Percentiles rank a stretch among this genome's conserved stretches.
Evolutionary conservation across 331 rosid species (phyloP).

Genomic region (Telfairia occidentalis): DNA sequence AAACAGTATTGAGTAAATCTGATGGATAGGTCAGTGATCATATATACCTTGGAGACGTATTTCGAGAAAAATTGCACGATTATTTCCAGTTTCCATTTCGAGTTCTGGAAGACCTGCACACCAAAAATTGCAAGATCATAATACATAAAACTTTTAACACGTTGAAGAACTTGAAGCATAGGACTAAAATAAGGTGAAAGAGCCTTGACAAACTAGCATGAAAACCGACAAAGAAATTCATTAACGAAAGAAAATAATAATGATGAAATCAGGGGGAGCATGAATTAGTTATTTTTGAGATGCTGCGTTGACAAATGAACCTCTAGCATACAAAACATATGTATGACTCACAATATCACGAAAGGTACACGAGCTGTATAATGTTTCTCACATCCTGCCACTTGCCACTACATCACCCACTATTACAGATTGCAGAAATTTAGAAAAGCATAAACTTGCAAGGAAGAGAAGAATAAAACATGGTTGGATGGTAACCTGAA

Average conservation of each 20-base stretch:
- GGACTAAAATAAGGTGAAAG: not conserved
- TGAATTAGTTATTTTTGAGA: not conserved
- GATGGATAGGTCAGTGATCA: not conserved
- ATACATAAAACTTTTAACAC: not conserved
- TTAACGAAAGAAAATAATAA: not conserved
- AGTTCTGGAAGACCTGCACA: constrained; percentile 44
- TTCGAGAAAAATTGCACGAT: constrained; percentile 53
- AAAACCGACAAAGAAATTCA: not conserved
- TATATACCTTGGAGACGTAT: constrained; percentile 29
- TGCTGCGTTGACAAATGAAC: not conserved
- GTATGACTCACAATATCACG: not conserved
- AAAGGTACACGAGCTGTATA: not conserved
- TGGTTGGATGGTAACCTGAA: constrained; percentile 46
- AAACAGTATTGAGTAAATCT: not conserved
- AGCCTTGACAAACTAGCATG: not conserved
- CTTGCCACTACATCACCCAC: not conserved
- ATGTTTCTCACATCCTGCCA: not conserved
- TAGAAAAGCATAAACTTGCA: not conserved
- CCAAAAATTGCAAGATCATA: not conserved
- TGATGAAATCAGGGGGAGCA: not conserved
- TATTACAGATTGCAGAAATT: not conserved
- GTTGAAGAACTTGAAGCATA: not conserved
- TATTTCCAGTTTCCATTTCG: constrained; percentile 80
- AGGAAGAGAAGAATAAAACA: not conserved
- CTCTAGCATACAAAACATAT: not conserved